A percentile compares a stretch with the other conserved stretches of the same genome.
Conservation (phyloP, 768 basidiomycete species). For the Ephemerocybe angulata region DNA sequence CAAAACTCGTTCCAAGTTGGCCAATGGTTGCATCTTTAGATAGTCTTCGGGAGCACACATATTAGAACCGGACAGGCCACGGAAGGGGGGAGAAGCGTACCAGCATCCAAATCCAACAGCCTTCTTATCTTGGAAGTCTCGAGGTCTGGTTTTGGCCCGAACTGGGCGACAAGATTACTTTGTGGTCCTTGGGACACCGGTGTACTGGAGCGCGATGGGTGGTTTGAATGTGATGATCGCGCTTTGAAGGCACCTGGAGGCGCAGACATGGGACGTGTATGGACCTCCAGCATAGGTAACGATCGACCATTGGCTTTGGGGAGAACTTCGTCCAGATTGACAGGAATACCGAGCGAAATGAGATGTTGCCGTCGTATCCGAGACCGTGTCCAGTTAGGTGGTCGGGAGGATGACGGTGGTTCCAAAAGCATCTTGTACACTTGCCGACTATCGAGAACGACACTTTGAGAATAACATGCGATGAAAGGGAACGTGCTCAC, state of each 20-base stretch:
- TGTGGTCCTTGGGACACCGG: constrained; percentile 37
- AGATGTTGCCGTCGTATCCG: constrained; percentile 87
- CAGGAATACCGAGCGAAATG: constrained; percentile 87
- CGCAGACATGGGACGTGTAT: constrained; percentile 76
- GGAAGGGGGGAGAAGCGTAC: constrained; percentile 36
- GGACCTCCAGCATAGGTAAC: constrained; percentile 78
- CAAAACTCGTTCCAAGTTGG: constrained; percentile 62
- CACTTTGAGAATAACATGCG: background rate
- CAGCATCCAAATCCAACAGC: constrained; percentile 62
- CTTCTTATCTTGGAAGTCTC: constrained; percentile 62
- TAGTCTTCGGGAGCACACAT: constrained; percentile 52
- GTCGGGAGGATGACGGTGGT: constrained; percentile 69
- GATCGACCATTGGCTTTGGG: constrained; percentile 61
- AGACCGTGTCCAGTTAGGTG: constrained; percentile 94
- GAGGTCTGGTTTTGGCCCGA: constrained; percentile 77
- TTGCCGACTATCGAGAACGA: constrained; percentile 55
- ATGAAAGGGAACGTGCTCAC: constrained; percentile 32
- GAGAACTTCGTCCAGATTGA: constrained; percentile 90
- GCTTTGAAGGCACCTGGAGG: constrained; percentile 66
- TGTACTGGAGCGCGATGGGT: constrained; percentile 52
- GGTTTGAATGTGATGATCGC: constrained; percentile 28
- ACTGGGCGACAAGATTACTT: constrained; percentile 33
- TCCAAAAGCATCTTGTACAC: constrained; percentile 70
- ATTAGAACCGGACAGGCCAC: background rate
- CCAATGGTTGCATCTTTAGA: constrained; percentile 66